Base-by-base conservation (phyloP, 2,329 filamentous ascomycete genomes). In the Talaromyces sp. region DNA sequence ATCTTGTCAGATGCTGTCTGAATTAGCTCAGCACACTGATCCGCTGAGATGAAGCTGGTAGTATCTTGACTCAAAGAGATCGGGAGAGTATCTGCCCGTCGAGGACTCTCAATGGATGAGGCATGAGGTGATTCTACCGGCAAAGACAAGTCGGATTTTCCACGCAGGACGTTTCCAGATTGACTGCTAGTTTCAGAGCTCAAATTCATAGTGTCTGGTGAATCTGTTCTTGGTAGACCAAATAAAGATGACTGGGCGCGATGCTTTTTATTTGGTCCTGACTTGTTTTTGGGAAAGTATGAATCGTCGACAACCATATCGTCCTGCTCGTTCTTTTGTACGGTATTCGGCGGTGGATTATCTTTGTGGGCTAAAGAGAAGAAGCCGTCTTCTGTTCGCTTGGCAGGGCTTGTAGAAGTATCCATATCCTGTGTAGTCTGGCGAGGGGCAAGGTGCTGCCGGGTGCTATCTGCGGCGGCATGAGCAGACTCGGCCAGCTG, bases 1-100 rank as follows among this genome's bases (percentile, higher is more conserved):
- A 90, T 75, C 53, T 83, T 75, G 46, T 83, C 77, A n/a, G 73
- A 61, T 10, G 74, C 70, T 35, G 79, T 78, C 55, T 82, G 75
- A 13, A 91, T 70, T 46, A 90, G 73, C 9, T 83, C 79, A 63
- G 80, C 83, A 14, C 90, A 78, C 31, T 84, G 76, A 1, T 78
- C 73, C 2, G 81, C 77, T 0, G 82, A 73, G 29, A 90, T 80
- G 75, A 88, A 77, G 0, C 73, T 71, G 0, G 83, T 79, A 0
- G 73, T 55, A 24, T 67, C 76, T 17, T 74, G 69, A 26, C 86
- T 82, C 3, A 81, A 64, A 6, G 77, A 75, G 5, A 76, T 65
- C 0, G 86, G 85, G n/a, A 85, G 66, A 0, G 84, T 87, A 58
- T 62, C 56, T 46, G 60, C 56, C 13, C 53, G 60, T 8, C 60